Percentiles rank a stretch among this genome's conserved stretches.
Conservation (phyloP, 306 rosid species). For the Gynostemma pentaphyllum region DNA sequence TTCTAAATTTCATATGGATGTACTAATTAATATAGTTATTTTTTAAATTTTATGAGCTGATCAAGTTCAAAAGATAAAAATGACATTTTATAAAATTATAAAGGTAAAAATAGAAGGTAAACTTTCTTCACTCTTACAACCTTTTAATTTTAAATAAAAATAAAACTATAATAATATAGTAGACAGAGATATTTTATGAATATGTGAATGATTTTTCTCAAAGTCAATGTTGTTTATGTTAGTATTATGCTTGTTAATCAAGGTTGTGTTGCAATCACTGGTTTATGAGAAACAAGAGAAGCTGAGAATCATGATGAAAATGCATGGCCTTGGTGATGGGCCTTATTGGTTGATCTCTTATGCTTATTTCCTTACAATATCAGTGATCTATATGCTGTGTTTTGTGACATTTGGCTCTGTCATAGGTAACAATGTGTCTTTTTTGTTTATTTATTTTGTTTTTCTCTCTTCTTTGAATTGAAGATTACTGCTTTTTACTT, state of each 20-base stretch:
- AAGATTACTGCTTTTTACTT: neutral
- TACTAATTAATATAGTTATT: too few relatives aligned
- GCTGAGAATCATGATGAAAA: conserved; percentile 96
- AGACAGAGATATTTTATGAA: neutral
- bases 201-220: neutral
- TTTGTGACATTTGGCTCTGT: conserved; percentile 73
- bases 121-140: neutral
- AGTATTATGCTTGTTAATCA: conserved; percentile 11
- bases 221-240: neutral
- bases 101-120: too few relatives aligned
- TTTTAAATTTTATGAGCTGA: too few relatives aligned
- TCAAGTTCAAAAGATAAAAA: too few relatives aligned
- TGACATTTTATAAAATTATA: too few relatives aligned
- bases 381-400: conserved; percentile 53
- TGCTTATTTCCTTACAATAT: conserved; percentile 54
- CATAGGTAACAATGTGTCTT: conserved; percentile 62
- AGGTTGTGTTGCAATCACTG: conserved; percentile 60
- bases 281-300: conserved; percentile 78
- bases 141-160: too few relatives aligned
- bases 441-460: too few relatives aligned
- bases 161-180: too few relatives aligned
- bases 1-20: too few relatives aligned
- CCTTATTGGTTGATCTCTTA: conserved; percentile 84
- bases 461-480: neutral
- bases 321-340: conserved; percentile 97